Conservation (phyloP, 371 early-diverging fungal genomes). For the Paraphysoderma sedebokerense region DNA sequence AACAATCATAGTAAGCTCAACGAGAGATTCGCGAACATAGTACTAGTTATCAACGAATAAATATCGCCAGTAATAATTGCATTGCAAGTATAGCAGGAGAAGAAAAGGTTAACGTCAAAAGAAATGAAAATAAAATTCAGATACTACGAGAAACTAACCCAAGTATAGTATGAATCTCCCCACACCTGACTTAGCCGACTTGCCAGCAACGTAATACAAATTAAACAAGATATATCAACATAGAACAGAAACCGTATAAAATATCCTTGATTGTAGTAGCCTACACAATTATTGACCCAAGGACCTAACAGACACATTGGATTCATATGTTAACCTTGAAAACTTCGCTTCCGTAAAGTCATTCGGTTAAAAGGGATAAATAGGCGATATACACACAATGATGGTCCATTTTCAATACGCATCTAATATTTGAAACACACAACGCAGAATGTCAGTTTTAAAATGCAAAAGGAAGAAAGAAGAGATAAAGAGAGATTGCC, state of each 20-base stretch:
- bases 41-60: conserved; percentile 4
- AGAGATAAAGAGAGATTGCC: neutral
- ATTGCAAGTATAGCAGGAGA: neutral
- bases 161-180: conserved; percentile 21
- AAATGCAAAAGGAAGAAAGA: neutral
- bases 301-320: conserved; percentile 44
- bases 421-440: conserved; percentile 17
- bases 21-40: conserved; percentile 17
- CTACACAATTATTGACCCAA: conserved; percentile 95
- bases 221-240: conserved; percentile 38
- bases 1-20: conserved; percentile 45
- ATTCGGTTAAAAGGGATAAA: neutral
- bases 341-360: neutral
- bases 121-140: neutral
- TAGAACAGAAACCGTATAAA: conserved; percentile 73
- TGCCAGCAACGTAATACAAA: conserved; percentile 18
- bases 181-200: conserved; percentile 25
- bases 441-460: neutral
- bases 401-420: conserved; percentile 82
- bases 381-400: conserved; percentile 43
- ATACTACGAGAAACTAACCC: conserved; percentile 5
- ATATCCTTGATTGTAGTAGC: conserved; percentile 68
- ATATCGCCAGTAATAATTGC: neutral
- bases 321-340: too few species aligned
- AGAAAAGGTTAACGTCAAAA: conserved; percentile 7